phyloP scores from a whole-genome alignment of 139 green algal species.

The Auxenochlorella protothecoides region DNA sequence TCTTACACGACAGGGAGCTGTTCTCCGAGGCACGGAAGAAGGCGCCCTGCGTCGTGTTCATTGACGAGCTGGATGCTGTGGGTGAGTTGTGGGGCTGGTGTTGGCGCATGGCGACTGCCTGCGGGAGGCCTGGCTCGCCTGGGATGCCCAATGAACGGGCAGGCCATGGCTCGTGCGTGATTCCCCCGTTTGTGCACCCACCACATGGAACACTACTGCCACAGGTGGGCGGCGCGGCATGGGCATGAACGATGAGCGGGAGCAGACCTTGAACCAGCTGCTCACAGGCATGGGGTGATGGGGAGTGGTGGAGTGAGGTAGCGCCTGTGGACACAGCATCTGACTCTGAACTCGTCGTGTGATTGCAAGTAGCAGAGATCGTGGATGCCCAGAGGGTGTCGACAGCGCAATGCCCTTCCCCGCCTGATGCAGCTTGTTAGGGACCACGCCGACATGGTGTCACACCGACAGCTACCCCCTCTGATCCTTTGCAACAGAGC shows the following conservation, averaged over 20 bases:
- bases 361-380: too few species aligned
- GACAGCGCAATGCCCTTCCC: too few species aligned
- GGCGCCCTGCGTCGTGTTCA: slow-evolving; percentile 88
- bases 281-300: slow-evolving; percentile 38
- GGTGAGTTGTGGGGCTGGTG: slow-evolving; percentile 17
- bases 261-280: slow-evolving; percentile 91
- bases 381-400: too few species aligned
- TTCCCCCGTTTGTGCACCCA: neutral
- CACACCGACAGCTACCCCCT: too few species aligned
- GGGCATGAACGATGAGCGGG: slow-evolving; percentile 89
- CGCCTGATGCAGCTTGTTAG: too few species aligned
- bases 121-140: too few species aligned
- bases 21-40: slow-evolving; percentile 85
- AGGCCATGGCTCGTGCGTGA: neutral
- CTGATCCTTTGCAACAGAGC: slow-evolving; percentile 29
- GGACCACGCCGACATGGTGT: too few species aligned
- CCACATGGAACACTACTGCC: neutral
- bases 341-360: too few species aligned
- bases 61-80: slow-evolving; percentile 96
- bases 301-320: neutral
- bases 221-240: slow-evolving; percentile 55
- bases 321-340: neutral
- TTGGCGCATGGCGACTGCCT: too few species aligned
- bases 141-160: neutral
- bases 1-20: slow-evolving; percentile 43